phyloP scores from a whole-genome alignment of 345 rosid species.

The Bruguiera gymnorhiza region DNA sequence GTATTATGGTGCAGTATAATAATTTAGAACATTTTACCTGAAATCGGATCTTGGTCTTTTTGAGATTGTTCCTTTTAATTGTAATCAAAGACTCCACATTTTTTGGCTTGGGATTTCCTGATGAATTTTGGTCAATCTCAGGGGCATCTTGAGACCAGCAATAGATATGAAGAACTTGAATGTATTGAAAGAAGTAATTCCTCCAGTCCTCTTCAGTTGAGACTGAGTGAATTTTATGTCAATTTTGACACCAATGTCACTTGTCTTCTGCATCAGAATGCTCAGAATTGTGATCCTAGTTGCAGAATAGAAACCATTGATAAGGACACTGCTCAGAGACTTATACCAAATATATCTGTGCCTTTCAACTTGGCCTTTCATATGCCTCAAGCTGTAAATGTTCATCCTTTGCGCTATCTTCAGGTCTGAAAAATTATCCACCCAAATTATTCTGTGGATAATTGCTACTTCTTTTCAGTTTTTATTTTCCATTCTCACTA shows the following conservation, averaged over 20 bases:
- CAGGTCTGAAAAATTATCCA: constrained; percentile 36
- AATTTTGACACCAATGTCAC: constrained; percentile 11
- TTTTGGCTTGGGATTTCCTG: constrained; percentile 1
- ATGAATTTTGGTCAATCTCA: constrained; percentile 18
- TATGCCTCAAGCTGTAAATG: constrained; percentile 80
- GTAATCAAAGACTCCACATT: background rate
- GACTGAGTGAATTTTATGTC: constrained; percentile 3
- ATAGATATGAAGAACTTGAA: constrained; percentile 56
- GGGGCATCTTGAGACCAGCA: constrained; percentile 95
- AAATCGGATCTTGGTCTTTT: too few relatives aligned
- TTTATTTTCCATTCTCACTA: background rate
- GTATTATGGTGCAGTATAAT: too few relatives aligned
- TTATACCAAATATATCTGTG: constrained; percentile 53
- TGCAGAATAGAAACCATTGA: constrained; percentile 69
- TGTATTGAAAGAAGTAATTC: constrained; percentile 57
- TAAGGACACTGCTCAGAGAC: constrained; percentile 49
- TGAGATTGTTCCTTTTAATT: too few relatives aligned
- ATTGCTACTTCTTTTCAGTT: background rate
- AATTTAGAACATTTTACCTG: too few relatives aligned
- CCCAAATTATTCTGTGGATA: background rate
- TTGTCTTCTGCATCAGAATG: constrained; percentile 61
- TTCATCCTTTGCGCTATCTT: constrained; percentile 68
- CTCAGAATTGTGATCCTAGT: constrained; percentile 61
- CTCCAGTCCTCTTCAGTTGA: constrained; percentile 17
- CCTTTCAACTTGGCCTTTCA: constrained; percentile 72